These are phyloP conservation scores for Cutaneotrichosporon daszewskae DNA, from an alignment of 1,284 basidiomycete species.

Conservation along the genomic window DNA sequence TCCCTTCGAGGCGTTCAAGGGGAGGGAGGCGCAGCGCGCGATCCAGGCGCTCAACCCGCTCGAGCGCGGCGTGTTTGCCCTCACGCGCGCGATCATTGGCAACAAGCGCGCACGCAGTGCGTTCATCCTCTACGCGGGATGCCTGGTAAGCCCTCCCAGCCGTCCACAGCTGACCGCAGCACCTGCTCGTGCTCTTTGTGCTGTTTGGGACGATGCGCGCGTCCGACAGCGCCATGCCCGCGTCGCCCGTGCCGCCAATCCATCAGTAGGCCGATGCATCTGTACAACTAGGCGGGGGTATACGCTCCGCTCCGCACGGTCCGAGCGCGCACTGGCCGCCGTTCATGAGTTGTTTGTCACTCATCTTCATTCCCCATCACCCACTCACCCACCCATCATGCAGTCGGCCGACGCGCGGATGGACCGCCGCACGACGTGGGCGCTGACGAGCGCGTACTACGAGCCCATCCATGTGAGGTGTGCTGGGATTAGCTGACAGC, in stretches of 20 bases:
- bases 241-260: not conserved
- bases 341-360: too few species aligned
- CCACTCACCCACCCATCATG: too few species aligned
- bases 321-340: too few species aligned
- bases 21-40: slow-evolving; percentile 83
- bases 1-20: slow-evolving; percentile 94
- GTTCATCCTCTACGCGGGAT: slow-evolving; percentile 45
- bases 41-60: slow-evolving; percentile 87
- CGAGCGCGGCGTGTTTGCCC: slow-evolving; percentile 76
- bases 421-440: too few species aligned
- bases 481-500: not conserved
- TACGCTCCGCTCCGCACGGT: too few species aligned
- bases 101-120: slow-evolving; percentile 67
- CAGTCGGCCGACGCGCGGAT: too few species aligned
- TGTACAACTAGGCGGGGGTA: not conserved
- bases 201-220: slow-evolving; percentile 42
- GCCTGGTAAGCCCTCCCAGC: slow-evolving; percentile 28
- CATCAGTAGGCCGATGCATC: not conserved
- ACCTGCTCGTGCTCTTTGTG: slow-evolving; percentile 41
- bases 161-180: slow-evolving; percentile 18
- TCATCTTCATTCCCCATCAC: too few species aligned
- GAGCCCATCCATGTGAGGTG: slow-evolving; percentile 1
- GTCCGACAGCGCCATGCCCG: slow-evolving; percentile 23
- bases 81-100: slow-evolving; percentile 80
- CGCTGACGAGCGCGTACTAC: too few species aligned